These are phyloP conservation scores for Ganoderma lucidum DNA, from an alignment of 1,284 basidiomycete genomes.

Conservation along the genomic window DNA sequence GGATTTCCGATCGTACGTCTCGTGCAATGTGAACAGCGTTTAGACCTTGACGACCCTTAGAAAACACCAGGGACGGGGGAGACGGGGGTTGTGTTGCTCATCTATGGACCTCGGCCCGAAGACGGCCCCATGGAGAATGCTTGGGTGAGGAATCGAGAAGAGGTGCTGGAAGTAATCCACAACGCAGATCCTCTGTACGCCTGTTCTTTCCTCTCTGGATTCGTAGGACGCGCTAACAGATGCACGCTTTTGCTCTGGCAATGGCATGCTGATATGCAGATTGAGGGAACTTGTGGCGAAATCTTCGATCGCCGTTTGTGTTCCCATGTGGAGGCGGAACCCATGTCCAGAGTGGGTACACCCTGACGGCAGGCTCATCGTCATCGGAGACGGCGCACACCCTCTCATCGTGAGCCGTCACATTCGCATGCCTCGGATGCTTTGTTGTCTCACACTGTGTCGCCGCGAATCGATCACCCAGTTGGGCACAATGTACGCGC, in stretches of 20 bases:
- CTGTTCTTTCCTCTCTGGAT: neutral
- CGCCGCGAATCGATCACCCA: conserved; percentile 33
- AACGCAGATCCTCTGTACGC: conserved; percentile 26
- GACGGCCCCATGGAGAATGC: neutral
- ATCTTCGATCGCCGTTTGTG: conserved; percentile 9
- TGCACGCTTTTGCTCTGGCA: neutral
- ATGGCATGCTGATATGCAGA: conserved; percentile 8
- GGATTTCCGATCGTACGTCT: conserved; percentile 31
- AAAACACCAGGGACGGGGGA: conserved; percentile 20
- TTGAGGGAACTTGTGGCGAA: conserved; percentile 26
- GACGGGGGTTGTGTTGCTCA: conserved; percentile 15
- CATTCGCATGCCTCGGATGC: neutral
- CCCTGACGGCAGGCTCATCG: conserved; percentile 32
- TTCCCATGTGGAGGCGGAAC: conserved; percentile 28
- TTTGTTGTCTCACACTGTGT: neutral
- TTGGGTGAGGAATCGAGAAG: neutral
- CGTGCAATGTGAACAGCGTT: neutral
- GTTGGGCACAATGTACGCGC: conserved; percentile 60
- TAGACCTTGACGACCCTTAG: neutral
- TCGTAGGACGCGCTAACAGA: neutral
- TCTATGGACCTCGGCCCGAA: conserved; percentile 14
- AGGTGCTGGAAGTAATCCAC: conserved; percentile 11
- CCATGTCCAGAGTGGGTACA: conserved; percentile 41
- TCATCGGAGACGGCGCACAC: conserved; percentile 54
- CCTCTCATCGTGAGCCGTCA: conserved; percentile 53